These are phyloP conservation scores for Xenoacremonium recifei DNA, from an alignment of 2,329 filamentous ascomycete species.

Conservation along the genomic window DNA sequence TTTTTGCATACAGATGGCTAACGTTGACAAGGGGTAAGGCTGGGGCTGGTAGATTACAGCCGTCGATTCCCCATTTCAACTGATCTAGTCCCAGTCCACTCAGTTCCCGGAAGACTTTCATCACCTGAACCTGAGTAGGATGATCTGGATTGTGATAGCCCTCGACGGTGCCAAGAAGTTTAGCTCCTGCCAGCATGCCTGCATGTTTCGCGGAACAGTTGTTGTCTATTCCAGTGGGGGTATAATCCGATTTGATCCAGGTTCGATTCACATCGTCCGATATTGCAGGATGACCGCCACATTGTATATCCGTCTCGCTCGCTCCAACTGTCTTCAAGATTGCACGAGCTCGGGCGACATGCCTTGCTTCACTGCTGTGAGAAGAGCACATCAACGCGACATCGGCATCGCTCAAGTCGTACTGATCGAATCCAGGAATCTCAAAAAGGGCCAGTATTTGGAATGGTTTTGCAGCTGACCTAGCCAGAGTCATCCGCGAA, in stretches of 20 bases:
- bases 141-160: slow-evolving; percentile 36
- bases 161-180: slow-evolving; percentile 30
- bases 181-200: slow-evolving; percentile 44
- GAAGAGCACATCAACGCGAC: slow-evolving; percentile 48
- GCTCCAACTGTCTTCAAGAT: slow-evolving; percentile 37
- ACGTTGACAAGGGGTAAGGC: slow-evolving; percentile 37
- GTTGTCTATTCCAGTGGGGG: slow-evolving; percentile 37
- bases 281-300: slow-evolving; percentile 41
- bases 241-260: slow-evolving; percentile 39
- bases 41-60: slow-evolving; percentile 47
- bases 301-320: slow-evolving; percentile 36
- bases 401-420: slow-evolving; percentile 38
- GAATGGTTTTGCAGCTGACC: slow-evolving; percentile 45
- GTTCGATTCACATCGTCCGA: slow-evolving; percentile 32
- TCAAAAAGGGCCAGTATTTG: slow-evolving; percentile 45
- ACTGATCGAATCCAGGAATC: slow-evolving; percentile 36
- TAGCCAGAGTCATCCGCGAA: slow-evolving; percentile 38
- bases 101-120: slow-evolving; percentile 34
- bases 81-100: slow-evolving; percentile 23
- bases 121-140: slow-evolving; percentile 40
- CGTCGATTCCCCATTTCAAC: slow-evolving; percentile 43
- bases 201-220: slow-evolving; percentile 50
- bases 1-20: slow-evolving; percentile 33
- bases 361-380: slow-evolving; percentile 42
- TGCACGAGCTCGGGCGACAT: slow-evolving; percentile 33